Base-by-base conservation (phyloP, 495 filamentous ascomycete species). In the Rhypophila decipiens region DNA sequence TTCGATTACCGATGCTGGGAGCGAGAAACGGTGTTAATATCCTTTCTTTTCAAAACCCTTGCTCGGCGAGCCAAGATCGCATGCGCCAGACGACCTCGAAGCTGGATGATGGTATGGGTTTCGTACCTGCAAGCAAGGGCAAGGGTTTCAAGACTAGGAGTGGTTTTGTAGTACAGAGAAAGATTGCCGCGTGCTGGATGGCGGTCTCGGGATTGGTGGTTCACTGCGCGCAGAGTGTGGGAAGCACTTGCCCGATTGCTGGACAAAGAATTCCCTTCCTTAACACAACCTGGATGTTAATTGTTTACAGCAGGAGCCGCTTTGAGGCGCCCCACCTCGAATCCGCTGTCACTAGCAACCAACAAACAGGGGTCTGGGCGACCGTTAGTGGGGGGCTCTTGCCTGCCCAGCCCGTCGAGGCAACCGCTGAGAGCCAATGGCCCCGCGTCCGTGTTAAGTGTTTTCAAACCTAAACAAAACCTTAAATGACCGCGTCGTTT, bases 1-100 rank as follows among this genome's bases (percentile, higher is more conserved):
- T 22, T 17, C 48, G 53, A 39, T 44, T 59, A 27, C 31, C 34
- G 21, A 7, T 46, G 22, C 17, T 45, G 34, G 23, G 5, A 41
- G 20, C 38, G 44, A 55, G 39, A 57, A 42, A 24, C 17, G n/a
- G 38, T 13, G 50, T 63, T 57, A 64, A 60, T 54, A 55, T 51
- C 19, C 24, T 11, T 18, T 31, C 15, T n/a, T 18, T 8, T 20
- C 15, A 43, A 5, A n/a, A 2, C 9, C 20, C 19, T 12, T 8
- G 24, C n/a, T 36, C 2, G 24, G 37, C n/a, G n/a, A n/a, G n/a
- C n/a, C n/a, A n/a, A n/a, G n/a, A n/a, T n/a, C n/a, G n/a, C n/a
- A n/a, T n/a, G n/a, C n/a, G n/a, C n/a, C n/a, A n/a, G n/a, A n/a
- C n/a, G n/a, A n/a, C n/a, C n/a, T n/a, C n/a, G n/a, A n/a, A n/a